These are phyloP conservation scores for Meyerozyma athensensis DNA, from an alignment of 1,139 yeast genomes.

Conservation along the genomic window DNA sequence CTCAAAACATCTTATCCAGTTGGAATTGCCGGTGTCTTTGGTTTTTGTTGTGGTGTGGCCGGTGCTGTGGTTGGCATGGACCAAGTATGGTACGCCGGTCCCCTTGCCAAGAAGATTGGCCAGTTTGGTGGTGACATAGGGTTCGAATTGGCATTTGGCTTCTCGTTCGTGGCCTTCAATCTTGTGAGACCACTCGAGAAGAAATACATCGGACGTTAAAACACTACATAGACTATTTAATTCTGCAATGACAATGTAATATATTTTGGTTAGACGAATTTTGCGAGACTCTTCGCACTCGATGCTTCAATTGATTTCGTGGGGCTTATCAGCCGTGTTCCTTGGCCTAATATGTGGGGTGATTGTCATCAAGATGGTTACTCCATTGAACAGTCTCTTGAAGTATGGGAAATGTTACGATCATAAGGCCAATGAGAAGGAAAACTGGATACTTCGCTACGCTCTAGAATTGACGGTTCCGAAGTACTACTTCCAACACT, in stretches of 20 bases:
- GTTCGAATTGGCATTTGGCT: constrained; percentile 69
- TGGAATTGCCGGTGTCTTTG: constrained; percentile 74
- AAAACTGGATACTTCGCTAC: constrained; percentile 1
- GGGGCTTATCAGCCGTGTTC: neutral
- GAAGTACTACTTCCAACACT: constrained; percentile 45
- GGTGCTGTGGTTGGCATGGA: constrained; percentile 86
- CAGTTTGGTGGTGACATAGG: constrained; percentile 80
- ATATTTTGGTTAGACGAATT: neutral
- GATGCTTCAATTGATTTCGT: neutral
- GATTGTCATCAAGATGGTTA: neutral
- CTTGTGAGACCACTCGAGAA: constrained; percentile 63
- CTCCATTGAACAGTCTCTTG: constrained; percentile 6
- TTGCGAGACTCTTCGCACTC: neutral
- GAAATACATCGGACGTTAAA: constrained; percentile 53
- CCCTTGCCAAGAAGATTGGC: constrained; percentile 59
- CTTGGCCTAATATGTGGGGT: neutral
- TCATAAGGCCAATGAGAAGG: neutral
- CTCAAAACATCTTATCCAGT: constrained; percentile 57
- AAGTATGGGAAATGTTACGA: constrained; percentile 22
- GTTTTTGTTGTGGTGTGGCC: constrained; percentile 76
- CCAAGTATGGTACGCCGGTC: constrained; percentile 80
- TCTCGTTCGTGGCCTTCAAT: constrained; percentile 64
- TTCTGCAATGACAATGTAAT: neutral
- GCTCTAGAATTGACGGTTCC: constrained; percentile 34
- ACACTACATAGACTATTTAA: neutral